phyloP scores from a whole-genome alignment of 2,329 filamentous ascomycete species.

The Coleophoma eucalyptorum region DNA sequence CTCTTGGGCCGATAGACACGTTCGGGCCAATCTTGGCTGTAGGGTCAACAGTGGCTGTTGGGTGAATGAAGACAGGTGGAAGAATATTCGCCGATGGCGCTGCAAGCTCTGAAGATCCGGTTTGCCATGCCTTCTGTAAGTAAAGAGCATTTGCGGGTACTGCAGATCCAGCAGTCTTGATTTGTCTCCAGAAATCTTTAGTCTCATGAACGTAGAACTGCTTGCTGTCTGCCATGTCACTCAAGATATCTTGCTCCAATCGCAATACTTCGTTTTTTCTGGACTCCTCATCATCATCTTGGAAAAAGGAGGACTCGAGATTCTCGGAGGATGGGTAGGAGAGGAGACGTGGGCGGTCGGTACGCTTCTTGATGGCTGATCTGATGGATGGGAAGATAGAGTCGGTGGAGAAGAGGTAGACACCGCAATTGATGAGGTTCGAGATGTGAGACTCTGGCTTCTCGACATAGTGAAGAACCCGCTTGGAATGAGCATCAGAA shows the following conservation, averaged over 20 bases:
- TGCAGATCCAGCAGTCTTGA: constrained; percentile 97
- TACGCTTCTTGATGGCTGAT: constrained; percentile 90
- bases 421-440: constrained; percentile 98
- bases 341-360: constrained; percentile 82
- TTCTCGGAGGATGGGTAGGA: constrained; percentile 97
- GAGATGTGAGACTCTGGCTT: constrained; percentile 97
- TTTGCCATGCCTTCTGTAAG: constrained; percentile 89
- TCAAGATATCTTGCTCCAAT: constrained; percentile 93
- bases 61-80: constrained; percentile 92
- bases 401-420: constrained; percentile 95
- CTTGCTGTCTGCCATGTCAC: constrained; percentile 93
- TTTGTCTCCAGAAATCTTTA: constrained; percentile 99
- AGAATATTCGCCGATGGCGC: constrained; percentile 83
- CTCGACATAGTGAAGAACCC: constrained; percentile 98
- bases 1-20: constrained; percentile 92
- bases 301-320: constrained; percentile 66
- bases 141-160: constrained; percentile 97
- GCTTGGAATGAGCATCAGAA: constrained; percentile 86
- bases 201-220: constrained; percentile 98
- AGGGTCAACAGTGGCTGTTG: constrained; percentile 83
- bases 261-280: constrained; percentile 84
- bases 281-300: constrained; percentile 71
- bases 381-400: constrained; percentile 95
- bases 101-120: constrained; percentile 75
- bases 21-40: constrained; percentile 96